Percentiles rank a stretch among this genome's conserved stretches.
Conservation (phyloP, 129 eudicot genomes). For the Artemisia argyi region DNA sequence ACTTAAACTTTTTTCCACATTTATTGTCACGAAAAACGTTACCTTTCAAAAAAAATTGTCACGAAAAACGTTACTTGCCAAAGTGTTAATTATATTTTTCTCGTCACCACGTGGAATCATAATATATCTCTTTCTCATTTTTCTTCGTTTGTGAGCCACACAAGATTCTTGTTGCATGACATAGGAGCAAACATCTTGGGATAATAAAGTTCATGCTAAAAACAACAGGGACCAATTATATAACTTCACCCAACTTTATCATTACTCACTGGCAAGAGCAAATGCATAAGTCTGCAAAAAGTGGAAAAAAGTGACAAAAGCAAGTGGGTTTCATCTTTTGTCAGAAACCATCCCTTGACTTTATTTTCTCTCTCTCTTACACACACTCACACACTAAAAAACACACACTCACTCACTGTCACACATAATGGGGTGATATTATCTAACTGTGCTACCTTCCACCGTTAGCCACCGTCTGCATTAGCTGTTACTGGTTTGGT, state of each 20-base stretch:
- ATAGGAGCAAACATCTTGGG: not conserved
- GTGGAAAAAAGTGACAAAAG: conserved; percentile 13
- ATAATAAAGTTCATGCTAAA: not conserved
- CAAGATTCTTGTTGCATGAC: too few relatives aligned
- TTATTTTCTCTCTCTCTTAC: not conserved
- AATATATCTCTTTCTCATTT: too few relatives aligned
- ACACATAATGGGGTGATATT: not conserved
- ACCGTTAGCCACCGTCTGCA: conserved; percentile 4
- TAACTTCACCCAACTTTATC: not conserved
- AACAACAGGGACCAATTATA: conserved; percentile 17
- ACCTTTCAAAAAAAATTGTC: too few relatives aligned
- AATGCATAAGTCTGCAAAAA: conserved; percentile 21
- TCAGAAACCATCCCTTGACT: conserved; percentile 17
- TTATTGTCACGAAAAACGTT: too few relatives aligned
- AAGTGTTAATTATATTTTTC: too few relatives aligned
- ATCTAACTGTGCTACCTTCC: conserved; percentile 3
- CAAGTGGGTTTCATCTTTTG: not conserved
- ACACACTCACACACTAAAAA: not conserved
- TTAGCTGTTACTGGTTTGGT: not conserved
- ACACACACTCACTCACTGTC: too few relatives aligned
- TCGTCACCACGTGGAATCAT: too few relatives aligned
- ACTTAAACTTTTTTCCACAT: too few relatives aligned
- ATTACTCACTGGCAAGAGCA: conserved; percentile 7
- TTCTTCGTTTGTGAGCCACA: too few relatives aligned
- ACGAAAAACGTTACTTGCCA: too few relatives aligned